Evolutionary conservation across 495 filamentous ascomycete genomes (phyloP).

Genomic region (Neurospora sp.): DNA sequence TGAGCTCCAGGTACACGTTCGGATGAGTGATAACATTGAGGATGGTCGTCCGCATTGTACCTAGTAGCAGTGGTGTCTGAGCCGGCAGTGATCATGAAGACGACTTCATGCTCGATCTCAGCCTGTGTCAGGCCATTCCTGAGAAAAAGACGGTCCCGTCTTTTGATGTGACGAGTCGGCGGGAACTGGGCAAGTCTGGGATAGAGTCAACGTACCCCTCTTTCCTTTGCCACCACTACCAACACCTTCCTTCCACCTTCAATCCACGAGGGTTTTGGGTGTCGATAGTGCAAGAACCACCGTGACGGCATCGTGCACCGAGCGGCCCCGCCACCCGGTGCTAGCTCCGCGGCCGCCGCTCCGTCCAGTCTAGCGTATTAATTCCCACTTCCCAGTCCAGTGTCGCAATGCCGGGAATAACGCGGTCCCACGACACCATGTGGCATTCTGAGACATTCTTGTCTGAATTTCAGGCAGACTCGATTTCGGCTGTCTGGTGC

Average conservation of each 20-base stretch:
- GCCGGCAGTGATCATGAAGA: constrained; percentile 45
- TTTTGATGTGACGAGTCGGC: not conserved
- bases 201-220: not conserved
- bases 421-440: not conserved
- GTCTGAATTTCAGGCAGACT: not conserved
- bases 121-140: constrained; percentile 25
- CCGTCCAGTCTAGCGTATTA: not conserved
- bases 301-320: not conserved
- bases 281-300: not conserved
- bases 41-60: constrained; percentile 47
- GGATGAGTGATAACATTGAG: constrained; percentile 40
- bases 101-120: constrained; percentile 30
- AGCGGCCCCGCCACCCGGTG: not conserved
- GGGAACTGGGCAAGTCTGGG: not conserved
- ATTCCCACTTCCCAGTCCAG: not conserved
- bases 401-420: not conserved
- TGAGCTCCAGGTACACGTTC: constrained; percentile 39
- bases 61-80: constrained; percentile 54
- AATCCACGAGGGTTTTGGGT: not conserved
- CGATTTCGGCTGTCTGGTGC: not conserved
- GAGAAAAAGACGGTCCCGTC: constrained; percentile 19
- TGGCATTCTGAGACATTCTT: not conserved
- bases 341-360: not conserved
- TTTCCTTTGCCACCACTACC: no score
- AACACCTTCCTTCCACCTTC: no score